phyloP scores from a whole-genome alignment of 768 basidiomycete genomes.

The Boletus insuetus region DNA sequence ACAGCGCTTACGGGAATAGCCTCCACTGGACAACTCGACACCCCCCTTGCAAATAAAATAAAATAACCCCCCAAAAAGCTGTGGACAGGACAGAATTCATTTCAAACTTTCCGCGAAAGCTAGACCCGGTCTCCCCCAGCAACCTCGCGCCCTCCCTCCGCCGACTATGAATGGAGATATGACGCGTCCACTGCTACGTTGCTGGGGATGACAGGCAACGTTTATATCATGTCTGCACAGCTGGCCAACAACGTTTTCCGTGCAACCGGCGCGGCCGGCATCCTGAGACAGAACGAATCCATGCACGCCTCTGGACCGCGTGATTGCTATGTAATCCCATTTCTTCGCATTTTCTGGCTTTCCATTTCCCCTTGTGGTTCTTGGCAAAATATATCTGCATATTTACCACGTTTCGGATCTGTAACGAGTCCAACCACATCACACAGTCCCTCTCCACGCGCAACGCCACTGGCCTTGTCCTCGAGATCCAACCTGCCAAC shows the following conservation, averaged over 20 bases:
- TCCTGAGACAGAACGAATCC: conserved; percentile 9
- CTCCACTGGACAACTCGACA: not conserved
- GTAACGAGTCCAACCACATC: not conserved
- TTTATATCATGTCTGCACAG: conserved; percentile 11
- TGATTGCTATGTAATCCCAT: conserved; percentile 2
- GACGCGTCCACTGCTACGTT: too few relatives aligned
- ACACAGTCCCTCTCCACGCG: not conserved
- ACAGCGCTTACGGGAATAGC: conserved; percentile 33
- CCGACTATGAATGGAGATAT: not conserved
- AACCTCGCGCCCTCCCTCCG: not conserved
- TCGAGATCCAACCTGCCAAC: too few relatives aligned
- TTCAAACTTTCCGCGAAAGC: too few relatives aligned
- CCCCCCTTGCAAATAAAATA: not conserved
- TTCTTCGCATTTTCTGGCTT: not conserved
- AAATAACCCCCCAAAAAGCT: not conserved
- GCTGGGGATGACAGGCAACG: not conserved
- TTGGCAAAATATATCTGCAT: conserved; percentile 5
- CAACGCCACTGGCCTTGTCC: not conserved
- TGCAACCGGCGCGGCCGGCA: conserved; percentile 13
- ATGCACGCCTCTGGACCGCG: not conserved
- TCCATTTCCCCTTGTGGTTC: conserved; percentile 11
- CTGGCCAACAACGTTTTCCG: conserved; percentile 21
- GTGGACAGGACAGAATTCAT: too few relatives aligned
- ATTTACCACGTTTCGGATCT: conserved; percentile 19
- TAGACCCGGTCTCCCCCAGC: too few relatives aligned